Evolutionary conservation across 2,329 filamentous ascomycete genomes (phyloP).

Genomic region (Sarocladium kiliense): DNA sequence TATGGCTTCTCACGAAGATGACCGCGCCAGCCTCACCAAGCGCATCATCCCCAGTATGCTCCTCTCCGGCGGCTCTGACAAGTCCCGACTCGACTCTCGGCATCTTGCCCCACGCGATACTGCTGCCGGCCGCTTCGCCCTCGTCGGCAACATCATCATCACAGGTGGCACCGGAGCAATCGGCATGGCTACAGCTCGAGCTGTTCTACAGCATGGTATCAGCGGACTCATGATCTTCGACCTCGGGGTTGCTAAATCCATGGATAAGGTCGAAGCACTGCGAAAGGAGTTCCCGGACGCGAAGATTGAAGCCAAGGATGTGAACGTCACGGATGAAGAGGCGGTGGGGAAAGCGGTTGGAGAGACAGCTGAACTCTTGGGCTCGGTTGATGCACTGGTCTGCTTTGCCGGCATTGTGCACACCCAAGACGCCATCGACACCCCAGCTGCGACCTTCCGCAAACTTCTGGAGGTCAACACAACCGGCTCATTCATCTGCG

Average conservation of each 20-base stretch:
- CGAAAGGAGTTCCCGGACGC: constrained; percentile 16
- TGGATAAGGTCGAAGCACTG: constrained; percentile 11
- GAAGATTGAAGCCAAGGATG: constrained; percentile 11
- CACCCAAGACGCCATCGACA: constrained; percentile 55
- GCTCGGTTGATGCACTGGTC: constrained; percentile 18
- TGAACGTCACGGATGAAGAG: constrained; percentile 16
- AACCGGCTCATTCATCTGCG: constrained; percentile 64
- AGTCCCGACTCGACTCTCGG: neutral
- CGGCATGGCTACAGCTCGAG: constrained; percentile 20
- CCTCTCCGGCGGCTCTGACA: constrained; percentile 14
- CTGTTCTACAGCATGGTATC: constrained; percentile 64
- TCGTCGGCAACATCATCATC: constrained; percentile 24
- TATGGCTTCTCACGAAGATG: constrained; percentile 2
- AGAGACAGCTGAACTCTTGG: constrained; percentile 11
- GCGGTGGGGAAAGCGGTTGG: constrained; percentile 13
- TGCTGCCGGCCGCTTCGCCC: constrained; percentile 22
- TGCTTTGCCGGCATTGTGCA: constrained; percentile 58
- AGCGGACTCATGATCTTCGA: constrained; percentile 57
- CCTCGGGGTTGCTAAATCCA: constrained; percentile 30
- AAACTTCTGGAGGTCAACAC: constrained; percentile 66
- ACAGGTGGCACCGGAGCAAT: constrained; percentile 50
- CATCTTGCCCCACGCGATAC: constrained; percentile 10
- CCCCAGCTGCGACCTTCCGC: constrained; percentile 54
- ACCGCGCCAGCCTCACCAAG: constrained; percentile 17
- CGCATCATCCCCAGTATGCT: constrained; percentile 22